These are phyloP conservation scores for Cyberlindnera mycetangii DNA, from an alignment of 805 yeast species.

Conservation along the genomic window DNA sequence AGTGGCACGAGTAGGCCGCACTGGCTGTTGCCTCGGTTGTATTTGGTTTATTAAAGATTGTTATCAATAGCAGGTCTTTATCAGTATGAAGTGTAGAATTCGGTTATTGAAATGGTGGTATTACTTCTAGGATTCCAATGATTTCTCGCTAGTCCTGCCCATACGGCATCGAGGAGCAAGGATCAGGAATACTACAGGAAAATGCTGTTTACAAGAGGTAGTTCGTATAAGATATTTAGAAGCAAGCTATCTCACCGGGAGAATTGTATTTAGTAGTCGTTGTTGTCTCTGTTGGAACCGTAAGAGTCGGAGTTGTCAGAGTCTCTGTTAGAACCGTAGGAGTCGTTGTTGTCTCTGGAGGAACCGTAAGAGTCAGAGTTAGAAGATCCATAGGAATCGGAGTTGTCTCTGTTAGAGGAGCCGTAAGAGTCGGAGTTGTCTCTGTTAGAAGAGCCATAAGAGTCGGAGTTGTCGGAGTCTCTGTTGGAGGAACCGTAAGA, in stretches of 20 bases:
- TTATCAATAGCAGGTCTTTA: too few species aligned
- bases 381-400: constrained; percentile 6
- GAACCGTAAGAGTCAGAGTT: constrained; percentile 4
- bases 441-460: constrained; percentile 2
- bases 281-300: constrained; percentile 3
- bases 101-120: too few species aligned
- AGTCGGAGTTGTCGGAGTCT: background rate
- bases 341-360: constrained; percentile 1
- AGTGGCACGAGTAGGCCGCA: too few species aligned
- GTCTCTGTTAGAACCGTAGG: constrained; percentile 4
- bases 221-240: background rate
- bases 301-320: constrained; percentile 4
- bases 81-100: too few species aligned
- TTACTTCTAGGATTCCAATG: too few species aligned
- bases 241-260: background rate
- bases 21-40: too few species aligned
- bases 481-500: background rate
- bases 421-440: constrained; percentile 1
- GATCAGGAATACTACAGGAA: too few species aligned
- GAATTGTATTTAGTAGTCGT: background rate
- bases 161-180: too few species aligned
- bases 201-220: background rate
- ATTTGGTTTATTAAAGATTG: too few species aligned
- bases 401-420: constrained; percentile 7
- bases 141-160: too few species aligned